Conservation (phyloP, 805 yeast genomes). For the Wickerhamiella parazyma region DNA sequence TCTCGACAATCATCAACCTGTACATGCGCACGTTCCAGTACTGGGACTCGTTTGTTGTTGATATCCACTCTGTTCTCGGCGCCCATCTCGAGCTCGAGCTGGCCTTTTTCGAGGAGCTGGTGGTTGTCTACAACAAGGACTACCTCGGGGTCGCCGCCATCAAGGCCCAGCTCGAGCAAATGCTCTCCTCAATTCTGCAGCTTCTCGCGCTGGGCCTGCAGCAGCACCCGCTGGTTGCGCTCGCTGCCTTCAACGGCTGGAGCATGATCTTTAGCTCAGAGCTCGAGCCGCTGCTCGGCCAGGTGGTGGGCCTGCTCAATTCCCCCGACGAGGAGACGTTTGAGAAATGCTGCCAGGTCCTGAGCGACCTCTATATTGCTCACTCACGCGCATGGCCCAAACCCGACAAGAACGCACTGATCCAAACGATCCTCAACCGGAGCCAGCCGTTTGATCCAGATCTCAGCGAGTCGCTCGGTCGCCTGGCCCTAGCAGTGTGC, state of each 20-base stretch:
- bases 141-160: slow-evolving; percentile 12
- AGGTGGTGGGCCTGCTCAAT: slow-evolving; percentile 5
- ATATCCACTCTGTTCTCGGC: slow-evolving; percentile 14
- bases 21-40: slow-evolving; percentile 29
- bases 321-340: slow-evolving; percentile 12
- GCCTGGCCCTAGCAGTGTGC: slow-evolving; percentile 15
- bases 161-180: slow-evolving; percentile 11
- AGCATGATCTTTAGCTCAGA: slow-evolving; percentile 13
- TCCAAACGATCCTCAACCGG: neutral
- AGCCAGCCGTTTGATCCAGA: slow-evolving; percentile 13
- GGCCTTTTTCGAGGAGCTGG: slow-evolving; percentile 19
- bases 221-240: neutral
- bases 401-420: neutral
- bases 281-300: slow-evolving; percentile 8
- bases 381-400: slow-evolving; percentile 12
- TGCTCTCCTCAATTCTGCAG: neutral
- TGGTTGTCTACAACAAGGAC: slow-evolving; percentile 19
- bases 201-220: neutral
- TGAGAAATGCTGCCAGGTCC: slow-evolving; percentile 10
- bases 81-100: slow-evolving; percentile 11
- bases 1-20: slow-evolving; percentile 40
- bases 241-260: slow-evolving; percentile 15
- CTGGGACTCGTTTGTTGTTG: slow-evolving; percentile 29
- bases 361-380: slow-evolving; percentile 13
- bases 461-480: slow-evolving; percentile 10